These are phyloP conservation scores for Inga leiocalycina DNA, from an alignment of 306 rosid genomes.

Conservation along the genomic window DNA sequence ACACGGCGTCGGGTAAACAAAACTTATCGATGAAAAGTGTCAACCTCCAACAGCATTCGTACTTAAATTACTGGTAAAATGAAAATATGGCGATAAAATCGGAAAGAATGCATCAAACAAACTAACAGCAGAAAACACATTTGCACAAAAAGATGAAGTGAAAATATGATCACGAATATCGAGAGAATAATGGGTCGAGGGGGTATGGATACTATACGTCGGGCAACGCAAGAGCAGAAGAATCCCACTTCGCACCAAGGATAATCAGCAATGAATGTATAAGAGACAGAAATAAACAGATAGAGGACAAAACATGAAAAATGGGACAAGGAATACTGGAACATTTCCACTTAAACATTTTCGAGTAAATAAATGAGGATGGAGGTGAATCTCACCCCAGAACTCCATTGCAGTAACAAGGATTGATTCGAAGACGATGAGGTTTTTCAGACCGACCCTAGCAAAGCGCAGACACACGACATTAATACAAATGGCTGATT, in stretches of 20 bases:
- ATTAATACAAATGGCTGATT: neutral
- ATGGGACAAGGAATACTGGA: neutral
- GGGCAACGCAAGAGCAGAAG: neutral
- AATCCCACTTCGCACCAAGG: neutral
- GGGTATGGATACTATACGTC: neutral
- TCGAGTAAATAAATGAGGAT: neutral
- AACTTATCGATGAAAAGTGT: neutral
- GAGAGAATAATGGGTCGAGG: neutral
- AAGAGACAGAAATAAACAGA: neutral
- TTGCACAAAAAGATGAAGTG: neutral
- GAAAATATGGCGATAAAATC: neutral
- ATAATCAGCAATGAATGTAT: neutral
- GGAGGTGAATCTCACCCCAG: conserved; percentile 61
- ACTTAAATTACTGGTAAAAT: neutral
- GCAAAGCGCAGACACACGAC: neutral
- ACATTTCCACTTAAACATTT: neutral
- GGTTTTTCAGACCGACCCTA: neutral
- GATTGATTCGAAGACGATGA: neutral
- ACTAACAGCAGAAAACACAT: neutral
- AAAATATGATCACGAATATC: neutral
- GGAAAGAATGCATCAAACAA: neutral
- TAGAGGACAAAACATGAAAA: neutral
- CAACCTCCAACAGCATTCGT: neutral
- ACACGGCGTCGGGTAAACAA: neutral
- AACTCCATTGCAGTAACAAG: conserved; percentile 52